phyloP scores from a whole-genome alignment of 257 asterid genomes.

The Verbena officinalis region DNA sequence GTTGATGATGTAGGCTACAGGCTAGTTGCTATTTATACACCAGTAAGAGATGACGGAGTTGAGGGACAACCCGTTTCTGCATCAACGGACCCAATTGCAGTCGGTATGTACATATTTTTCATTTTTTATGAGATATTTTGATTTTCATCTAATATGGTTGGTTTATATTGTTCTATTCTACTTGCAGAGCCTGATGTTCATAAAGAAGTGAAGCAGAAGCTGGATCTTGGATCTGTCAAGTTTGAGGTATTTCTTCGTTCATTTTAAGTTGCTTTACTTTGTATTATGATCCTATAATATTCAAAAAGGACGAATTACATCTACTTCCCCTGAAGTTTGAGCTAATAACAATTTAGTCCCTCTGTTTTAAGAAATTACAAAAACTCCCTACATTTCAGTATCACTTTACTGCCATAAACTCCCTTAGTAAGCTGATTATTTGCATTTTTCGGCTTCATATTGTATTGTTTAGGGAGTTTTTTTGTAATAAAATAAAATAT shows the following conservation, averaged over 20 bases:
- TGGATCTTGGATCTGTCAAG: conserved; percentile 87
- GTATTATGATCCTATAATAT: too few relatives aligned
- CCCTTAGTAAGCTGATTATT: too few relatives aligned
- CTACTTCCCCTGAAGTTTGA: too few relatives aligned
- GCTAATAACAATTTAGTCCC: too few relatives aligned
- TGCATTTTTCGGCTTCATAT: too few relatives aligned
- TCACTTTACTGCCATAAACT: too few relatives aligned
- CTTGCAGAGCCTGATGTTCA: conserved; percentile 91
- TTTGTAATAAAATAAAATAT: too few relatives aligned
- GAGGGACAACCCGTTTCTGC: conserved; percentile 96
- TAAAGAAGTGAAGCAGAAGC: conserved; percentile 92
- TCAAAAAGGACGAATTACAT: too few relatives aligned
- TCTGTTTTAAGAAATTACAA: too few relatives aligned
- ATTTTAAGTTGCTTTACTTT: background rate
- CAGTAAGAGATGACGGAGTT: conserved; percentile 90
- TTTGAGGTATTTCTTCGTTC: conserved; percentile 66
- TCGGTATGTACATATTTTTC: conserved; percentile 51
- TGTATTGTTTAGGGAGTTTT: too few relatives aligned
- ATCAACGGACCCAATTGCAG: conserved; percentile 90
- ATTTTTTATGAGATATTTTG: background rate
- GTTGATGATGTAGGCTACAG: conserved; percentile 98
- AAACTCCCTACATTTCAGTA: too few relatives aligned
- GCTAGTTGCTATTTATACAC: conserved; percentile 87
- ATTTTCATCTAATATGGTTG: background rate
- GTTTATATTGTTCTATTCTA: conserved; percentile 16